phyloP scores from a whole-genome alignment of 176 grass and related monocot species.

The Dendrocalamus sinicus region DNA sequence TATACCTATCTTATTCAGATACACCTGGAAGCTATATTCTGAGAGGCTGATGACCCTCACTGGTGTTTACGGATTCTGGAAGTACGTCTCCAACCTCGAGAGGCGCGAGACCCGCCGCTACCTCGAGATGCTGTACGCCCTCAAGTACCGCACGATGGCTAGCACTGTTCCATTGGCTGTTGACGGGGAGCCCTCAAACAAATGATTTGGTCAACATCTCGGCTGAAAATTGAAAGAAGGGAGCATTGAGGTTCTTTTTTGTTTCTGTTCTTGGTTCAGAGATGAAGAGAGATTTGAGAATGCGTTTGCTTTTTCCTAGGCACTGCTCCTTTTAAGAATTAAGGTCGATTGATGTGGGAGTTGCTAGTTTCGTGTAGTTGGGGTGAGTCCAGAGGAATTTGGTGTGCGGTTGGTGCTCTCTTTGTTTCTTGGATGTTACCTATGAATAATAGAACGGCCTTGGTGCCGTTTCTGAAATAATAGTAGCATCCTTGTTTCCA shows the following conservation, averaged over 20 bases:
- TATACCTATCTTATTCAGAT: conserved; percentile 48
- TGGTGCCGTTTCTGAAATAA: conserved; percentile 57
- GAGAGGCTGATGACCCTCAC: conserved; percentile 98
- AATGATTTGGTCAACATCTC: conserved; percentile 41
- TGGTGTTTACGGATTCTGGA: conserved; percentile 97
- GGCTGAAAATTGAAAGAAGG: conserved; percentile 18
- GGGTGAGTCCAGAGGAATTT: conserved; percentile 41
- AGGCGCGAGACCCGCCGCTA: conserved; percentile 94
- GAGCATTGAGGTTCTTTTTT: conserved; percentile 38
- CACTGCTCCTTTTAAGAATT: conserved; percentile 36
- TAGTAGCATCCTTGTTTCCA: conserved; percentile 44
- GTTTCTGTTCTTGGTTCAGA: conserved; percentile 23
- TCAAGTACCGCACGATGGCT: conserved; percentile 94
- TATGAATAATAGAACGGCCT: conserved; percentile 48
- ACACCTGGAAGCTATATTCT: conserved; percentile 97
- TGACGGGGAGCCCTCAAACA: conserved; percentile 64
- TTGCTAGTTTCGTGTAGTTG: conserved; percentile 34
- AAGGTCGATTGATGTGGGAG: conserved; percentile 38
- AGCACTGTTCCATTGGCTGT: conserved; percentile 85
- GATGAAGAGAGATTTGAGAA: conserved; percentile 46
- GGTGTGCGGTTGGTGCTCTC: conserved; percentile 42
- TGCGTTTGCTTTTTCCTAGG: conserved; percentile 45
- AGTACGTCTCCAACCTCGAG: conserved; percentile 97
- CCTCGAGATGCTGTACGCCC: conserved; percentile 99
- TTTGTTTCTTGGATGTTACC: conserved; percentile 55